Conservation (phyloP, 2,329 filamentous ascomycete species). For the Atkinsonella hypoxylon region DNA sequence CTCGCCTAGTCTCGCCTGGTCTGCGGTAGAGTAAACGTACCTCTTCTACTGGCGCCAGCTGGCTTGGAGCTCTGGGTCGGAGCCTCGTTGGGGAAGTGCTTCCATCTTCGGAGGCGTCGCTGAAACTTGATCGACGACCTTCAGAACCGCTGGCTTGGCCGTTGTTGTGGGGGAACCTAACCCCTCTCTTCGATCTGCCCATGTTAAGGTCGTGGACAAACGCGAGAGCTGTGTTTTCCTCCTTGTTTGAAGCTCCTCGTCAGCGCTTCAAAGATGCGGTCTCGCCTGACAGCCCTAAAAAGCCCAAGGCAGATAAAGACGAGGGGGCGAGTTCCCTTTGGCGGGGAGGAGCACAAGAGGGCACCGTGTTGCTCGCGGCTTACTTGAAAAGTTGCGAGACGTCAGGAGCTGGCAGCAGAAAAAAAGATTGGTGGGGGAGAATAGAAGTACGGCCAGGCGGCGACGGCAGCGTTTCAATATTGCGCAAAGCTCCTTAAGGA, state of each 20-base stretch:
- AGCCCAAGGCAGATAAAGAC: too few relatives aligned
- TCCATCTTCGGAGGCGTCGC: constrained; percentile 51
- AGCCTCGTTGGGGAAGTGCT: constrained; percentile 23
- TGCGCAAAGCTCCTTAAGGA: not conserved
- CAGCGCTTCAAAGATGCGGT: not conserved
- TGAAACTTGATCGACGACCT: constrained; percentile 57
- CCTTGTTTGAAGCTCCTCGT: not conserved
- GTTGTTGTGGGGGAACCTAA: constrained; percentile 41
- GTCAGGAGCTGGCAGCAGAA: not conserved
- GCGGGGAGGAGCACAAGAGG: not conserved
- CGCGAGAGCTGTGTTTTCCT: not conserved
- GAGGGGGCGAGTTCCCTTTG: not conserved
- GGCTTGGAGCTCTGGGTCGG: constrained; percentile 15
- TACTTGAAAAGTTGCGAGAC: not conserved
- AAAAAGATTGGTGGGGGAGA: not conserved
- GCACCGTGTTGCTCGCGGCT: not conserved
- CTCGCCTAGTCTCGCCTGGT: too few relatives aligned
- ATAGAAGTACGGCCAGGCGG: too few relatives aligned
- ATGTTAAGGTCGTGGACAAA: constrained; percentile 13
- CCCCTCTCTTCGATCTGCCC: constrained; percentile 34
- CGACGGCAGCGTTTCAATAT: not conserved
- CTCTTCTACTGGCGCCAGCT: constrained; percentile 24
- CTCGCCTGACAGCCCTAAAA: too few relatives aligned
- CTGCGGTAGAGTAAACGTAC: constrained; percentile 12
- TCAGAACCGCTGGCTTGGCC: constrained; percentile 31